Conservation (phyloP, 2,329 filamentous ascomycete genomes). For the Diaporthe citriasiana region DNA sequence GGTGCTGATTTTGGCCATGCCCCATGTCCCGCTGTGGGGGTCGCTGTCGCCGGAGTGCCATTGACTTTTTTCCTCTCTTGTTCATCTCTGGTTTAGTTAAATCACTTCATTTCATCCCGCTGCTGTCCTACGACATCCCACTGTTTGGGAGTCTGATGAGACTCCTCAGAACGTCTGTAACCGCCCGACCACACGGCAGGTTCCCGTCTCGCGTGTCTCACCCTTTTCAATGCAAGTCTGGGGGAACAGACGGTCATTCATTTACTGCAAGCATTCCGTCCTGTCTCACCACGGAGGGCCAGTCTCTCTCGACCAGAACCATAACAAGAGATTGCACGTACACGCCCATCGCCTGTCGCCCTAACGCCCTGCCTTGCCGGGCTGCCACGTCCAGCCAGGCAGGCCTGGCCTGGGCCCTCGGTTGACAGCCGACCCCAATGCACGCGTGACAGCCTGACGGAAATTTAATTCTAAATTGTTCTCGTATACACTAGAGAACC, state of each 20-base stretch:
- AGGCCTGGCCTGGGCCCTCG: slow-evolving; percentile 9
- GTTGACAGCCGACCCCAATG: slow-evolving; percentile 32
- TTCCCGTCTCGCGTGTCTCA: slow-evolving; percentile 19
- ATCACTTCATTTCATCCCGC: slow-evolving; percentile 31
- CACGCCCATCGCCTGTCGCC: background rate
- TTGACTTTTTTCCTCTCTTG: background rate
- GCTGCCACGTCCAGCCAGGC: background rate
- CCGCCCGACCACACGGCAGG: slow-evolving; percentile 22
- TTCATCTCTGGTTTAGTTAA: slow-evolving; percentile 8
- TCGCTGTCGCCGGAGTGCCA: slow-evolving; percentile 3
- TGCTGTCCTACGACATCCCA: slow-evolving; percentile 5
- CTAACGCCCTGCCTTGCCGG: background rate
- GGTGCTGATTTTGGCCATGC: background rate
- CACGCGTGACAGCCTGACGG: slow-evolving; percentile 28
- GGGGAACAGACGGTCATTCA: slow-evolving; percentile 13
- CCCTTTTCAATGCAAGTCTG: slow-evolving; percentile 14
- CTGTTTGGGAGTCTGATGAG: slow-evolving; percentile 10
- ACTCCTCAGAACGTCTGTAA: slow-evolving; percentile 10
- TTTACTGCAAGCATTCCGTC: background rate
- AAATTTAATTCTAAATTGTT: slow-evolving; percentile 24
- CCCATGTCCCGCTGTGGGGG: slow-evolving; percentile 1
- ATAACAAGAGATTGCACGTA: background rate
- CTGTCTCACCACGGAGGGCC: background rate
- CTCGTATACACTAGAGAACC: slow-evolving; percentile 12
- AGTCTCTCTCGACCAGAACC: slow-evolving; percentile 6